Evolutionary conservation across 169 alveolate genomes (phyloP).

Genomic region (Fabrea salina): DNA sequence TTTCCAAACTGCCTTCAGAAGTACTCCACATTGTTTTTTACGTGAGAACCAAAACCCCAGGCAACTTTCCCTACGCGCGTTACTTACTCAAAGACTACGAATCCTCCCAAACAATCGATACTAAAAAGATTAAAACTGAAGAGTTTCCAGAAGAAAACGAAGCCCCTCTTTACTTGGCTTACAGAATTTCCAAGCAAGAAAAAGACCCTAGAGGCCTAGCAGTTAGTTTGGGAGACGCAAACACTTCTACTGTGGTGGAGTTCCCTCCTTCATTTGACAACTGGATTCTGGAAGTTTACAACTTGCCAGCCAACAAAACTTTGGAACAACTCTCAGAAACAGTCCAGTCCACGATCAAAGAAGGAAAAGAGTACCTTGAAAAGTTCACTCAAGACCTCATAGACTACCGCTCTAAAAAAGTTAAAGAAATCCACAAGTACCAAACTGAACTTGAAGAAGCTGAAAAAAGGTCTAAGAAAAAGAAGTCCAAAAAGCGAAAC

Average conservation of each 20-base stretch:
- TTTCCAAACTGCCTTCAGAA: not conserved
- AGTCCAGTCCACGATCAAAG: not conserved
- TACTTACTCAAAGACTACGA: not conserved
- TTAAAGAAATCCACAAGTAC: not conserved
- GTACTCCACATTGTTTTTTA: not conserved
- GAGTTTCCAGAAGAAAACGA: conserved; percentile 12
- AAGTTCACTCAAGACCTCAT: not conserved
- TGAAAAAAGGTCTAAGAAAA: not conserved
- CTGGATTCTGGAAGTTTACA: conserved; percentile 19
- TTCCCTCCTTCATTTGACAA: not conserved
- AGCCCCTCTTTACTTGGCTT: conserved; percentile 23
- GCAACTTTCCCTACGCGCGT: not conserved
- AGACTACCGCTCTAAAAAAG: not conserved
- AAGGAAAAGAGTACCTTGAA: not conserved
- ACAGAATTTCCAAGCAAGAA: not conserved
- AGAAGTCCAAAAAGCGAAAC: conserved; percentile 23
- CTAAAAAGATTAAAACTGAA: not conserved
- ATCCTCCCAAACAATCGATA: conserved; percentile 1
- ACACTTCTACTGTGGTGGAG: not conserved
- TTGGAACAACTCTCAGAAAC: not conserved
- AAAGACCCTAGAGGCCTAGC: conserved; percentile 2
- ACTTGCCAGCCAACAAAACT: conserved; percentile 16
- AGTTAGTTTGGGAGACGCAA: not conserved
- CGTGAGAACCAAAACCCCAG: not conserved
- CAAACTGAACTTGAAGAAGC: not conserved